phyloP scores from a whole-genome alignment of 306 rosid genomes.

The Vicia faba region DNA sequence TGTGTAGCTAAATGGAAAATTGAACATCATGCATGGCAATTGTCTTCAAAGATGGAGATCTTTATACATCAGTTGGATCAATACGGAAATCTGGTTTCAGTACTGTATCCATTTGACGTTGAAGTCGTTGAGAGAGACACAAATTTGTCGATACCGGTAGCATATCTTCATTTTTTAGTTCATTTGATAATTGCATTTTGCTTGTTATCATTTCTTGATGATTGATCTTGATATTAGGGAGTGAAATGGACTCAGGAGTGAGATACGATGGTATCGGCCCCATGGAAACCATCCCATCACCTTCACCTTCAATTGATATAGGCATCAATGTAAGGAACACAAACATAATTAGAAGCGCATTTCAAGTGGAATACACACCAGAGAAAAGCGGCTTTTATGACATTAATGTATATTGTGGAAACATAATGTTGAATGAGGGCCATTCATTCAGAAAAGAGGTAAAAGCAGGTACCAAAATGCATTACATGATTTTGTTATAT shows the following conservation, averaged over 20 bases:
- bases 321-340: constrained; percentile 54
- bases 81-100: constrained; percentile 70
- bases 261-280: constrained; percentile 39
- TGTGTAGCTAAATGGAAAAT: constrained; percentile 63
- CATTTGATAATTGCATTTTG: constrained; percentile 16
- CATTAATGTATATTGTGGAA: constrained; percentile 70
- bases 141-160: constrained; percentile 69
- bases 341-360: constrained; percentile 46
- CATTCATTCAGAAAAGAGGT: constrained; percentile 68
- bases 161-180: constrained; percentile 54
- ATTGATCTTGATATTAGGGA: constrained; percentile 48
- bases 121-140: constrained; percentile 74
- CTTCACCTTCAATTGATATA: constrained; percentile 46
- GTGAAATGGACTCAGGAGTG: constrained; percentile 35
- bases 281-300: constrained; percentile 50
- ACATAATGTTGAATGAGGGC: constrained; percentile 62
- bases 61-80: constrained; percentile 71
- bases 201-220: constrained; percentile 9
- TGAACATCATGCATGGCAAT: constrained; percentile 80
- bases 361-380: constrained; percentile 67
- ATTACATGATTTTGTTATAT: too few relatives aligned
- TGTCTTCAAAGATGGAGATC: constrained; percentile 78
- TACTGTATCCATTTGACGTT: constrained; percentile 73
- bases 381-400: constrained; percentile 67
- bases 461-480: constrained; percentile 63